phyloP scores from a whole-genome alignment of 2,329 filamentous ascomycete species.

The Claviceps spartinae region DNA sequence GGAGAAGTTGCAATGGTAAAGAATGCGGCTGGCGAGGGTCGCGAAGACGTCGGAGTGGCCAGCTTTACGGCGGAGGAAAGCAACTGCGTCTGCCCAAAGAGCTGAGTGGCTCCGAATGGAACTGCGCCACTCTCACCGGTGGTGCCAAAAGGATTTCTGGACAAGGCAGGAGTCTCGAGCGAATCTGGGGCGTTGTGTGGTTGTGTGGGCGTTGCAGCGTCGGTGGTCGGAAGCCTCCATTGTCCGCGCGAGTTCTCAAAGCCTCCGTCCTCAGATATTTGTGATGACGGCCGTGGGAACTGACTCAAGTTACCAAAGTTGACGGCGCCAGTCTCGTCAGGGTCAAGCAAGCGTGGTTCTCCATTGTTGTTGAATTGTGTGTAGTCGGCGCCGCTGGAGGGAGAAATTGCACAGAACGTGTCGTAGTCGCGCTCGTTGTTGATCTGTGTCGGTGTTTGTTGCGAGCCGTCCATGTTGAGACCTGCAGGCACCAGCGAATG shows the following conservation, averaged over 20 bases:
- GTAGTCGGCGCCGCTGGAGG: constrained; percentile 15
- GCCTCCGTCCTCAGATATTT: constrained; percentile 28
- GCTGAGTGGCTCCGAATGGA: constrained; percentile 30
- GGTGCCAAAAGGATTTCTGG: constrained; percentile 34
- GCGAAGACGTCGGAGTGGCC: constrained; percentile 42
- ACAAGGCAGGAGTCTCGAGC: constrained; percentile 36
- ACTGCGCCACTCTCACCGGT: constrained; percentile 19
- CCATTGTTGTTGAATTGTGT: constrained; percentile 16
- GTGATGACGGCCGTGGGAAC: constrained; percentile 24
- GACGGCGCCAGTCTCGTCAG: constrained; percentile 38
- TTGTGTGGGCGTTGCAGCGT: constrained; percentile 23
- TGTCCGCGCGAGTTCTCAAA: constrained; percentile 24
- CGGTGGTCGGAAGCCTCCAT: constrained; percentile 22
- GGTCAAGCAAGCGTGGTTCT: constrained; percentile 25
- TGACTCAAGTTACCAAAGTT: constrained; percentile 27
- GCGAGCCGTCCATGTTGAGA: constrained; percentile 29
- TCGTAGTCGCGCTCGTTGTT: constrained; percentile 45
- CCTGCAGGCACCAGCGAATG: background rate
- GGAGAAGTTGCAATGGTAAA: constrained; percentile 32
- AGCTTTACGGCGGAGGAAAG: constrained; percentile 35
- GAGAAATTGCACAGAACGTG: constrained; percentile 22
- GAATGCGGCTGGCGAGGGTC: constrained; percentile 38
- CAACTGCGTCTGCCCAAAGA: constrained; percentile 42
- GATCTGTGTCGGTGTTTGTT: constrained; percentile 41
- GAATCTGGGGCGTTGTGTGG: constrained; percentile 9